Evolutionary conservation across 441 rosid genomes (phyloP).

Genomic region (Aleurites moluccanus): DNA sequence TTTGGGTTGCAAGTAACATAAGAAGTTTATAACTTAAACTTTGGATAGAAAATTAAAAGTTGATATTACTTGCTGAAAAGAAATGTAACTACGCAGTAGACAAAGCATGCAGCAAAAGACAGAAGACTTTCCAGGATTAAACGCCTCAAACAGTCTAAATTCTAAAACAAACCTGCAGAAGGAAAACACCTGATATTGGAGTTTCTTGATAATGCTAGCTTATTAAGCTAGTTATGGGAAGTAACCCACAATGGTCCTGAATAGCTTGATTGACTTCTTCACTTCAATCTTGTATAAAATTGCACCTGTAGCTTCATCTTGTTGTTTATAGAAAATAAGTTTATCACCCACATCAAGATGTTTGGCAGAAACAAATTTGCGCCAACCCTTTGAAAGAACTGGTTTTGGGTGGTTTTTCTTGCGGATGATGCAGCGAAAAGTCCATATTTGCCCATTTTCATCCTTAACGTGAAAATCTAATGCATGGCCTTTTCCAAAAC

Average conservation of each 20-base stretch:
- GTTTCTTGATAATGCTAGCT: no score
- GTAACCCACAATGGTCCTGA: background rate
- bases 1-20: no score
- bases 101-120: no score
- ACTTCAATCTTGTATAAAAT: background rate
- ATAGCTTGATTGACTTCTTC: conserved; percentile 6
- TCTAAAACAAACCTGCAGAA: no score
- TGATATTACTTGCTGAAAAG: no score
- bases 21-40: no score
- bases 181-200: no score
- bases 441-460: background rate
- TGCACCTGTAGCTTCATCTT: background rate
- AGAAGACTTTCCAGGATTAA: no score
- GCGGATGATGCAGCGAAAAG: conserved; percentile 5
- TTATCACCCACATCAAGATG: conserved; percentile 10
- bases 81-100: no score
- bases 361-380: background rate
- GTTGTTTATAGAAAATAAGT: background rate
- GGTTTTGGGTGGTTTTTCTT: conserved; percentile 8
- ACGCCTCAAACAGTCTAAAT: no score
- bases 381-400: conserved; percentile 7
- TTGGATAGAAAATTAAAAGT: no score
- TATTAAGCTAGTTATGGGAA: background rate
- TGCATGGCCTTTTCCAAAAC: conserved; percentile 8
- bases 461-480: conserved; percentile 8